Conservation (phyloP, 148 eudicot genomes). For the Amaranthus cruentus region DNA sequence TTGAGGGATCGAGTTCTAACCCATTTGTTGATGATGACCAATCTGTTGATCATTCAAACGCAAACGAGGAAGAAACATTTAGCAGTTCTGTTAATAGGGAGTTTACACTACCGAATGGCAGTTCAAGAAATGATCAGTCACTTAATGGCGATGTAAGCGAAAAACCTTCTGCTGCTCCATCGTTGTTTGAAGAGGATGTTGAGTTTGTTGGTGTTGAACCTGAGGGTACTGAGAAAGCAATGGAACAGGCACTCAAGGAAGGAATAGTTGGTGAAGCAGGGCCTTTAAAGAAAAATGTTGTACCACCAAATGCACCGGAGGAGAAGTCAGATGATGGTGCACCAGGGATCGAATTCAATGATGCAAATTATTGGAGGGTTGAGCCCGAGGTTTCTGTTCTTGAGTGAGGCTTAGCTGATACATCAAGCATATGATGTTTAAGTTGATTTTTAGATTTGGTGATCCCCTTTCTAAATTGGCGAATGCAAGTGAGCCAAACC, state of each 20-base stretch:
- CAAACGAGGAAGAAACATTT: conserved; percentile 24
- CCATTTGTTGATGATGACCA: conserved; percentile 52
- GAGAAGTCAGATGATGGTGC: conserved; percentile 45
- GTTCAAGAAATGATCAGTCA: conserved; percentile 26
- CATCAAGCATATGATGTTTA: neutral
- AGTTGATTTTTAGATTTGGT: neutral
- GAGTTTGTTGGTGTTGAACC: conserved; percentile 96
- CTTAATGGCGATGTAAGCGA: conserved; percentile 31
- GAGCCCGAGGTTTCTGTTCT: conserved; percentile 80
- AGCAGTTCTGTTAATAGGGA: conserved; percentile 32
- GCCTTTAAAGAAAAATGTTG: conserved; percentile 54
- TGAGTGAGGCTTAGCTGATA: conserved; percentile 38
- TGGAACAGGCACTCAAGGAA: conserved; percentile 93
- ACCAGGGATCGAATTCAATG: conserved; percentile 74
- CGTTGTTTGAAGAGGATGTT: conserved; percentile 93
- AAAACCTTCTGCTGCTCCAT: conserved; percentile 45
- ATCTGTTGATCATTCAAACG: conserved; percentile 14
- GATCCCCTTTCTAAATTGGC: conserved; percentile 12
- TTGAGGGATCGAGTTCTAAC: conserved; percentile 56
- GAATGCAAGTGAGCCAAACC: conserved; percentile 18
- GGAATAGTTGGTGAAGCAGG: conserved; percentile 99
- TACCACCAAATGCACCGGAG: conserved; percentile 32
- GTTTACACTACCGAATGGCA: conserved; percentile 39
- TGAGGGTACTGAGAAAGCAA: conserved; percentile 91
- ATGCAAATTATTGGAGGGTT: conserved; percentile 91